Evolutionary conservation across 2,329 filamentous ascomycete genomes (phyloP).

Genomic region (Coniosporium tulheliwenetii): DNA sequence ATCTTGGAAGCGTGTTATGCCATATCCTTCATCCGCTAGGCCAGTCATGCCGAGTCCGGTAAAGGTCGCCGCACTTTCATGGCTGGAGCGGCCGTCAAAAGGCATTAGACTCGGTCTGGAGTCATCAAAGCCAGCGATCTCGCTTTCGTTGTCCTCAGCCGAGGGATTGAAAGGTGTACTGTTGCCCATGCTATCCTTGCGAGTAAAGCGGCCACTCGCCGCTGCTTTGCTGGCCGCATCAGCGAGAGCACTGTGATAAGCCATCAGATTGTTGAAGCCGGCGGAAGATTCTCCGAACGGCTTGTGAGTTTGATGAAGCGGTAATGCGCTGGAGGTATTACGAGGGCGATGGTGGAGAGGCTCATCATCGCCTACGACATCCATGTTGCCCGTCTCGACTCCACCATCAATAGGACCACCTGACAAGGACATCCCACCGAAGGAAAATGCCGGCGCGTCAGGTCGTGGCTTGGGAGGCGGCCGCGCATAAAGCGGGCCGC

Average conservation of each 20-base stretch:
- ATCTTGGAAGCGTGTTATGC: conserved; percentile 26
- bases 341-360: too few relatives aligned
- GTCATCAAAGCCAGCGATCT: conserved; percentile 12
- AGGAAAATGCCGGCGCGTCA: too few relatives aligned
- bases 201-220: conserved; percentile 57
- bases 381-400: too few relatives aligned
- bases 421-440: too few relatives aligned
- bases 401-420: too few relatives aligned
- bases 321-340: too few relatives aligned
- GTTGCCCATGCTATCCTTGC: conserved; percentile 34
- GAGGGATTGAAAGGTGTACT: conserved; percentile 8
- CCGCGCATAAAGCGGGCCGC: conserved; percentile 35
- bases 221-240: conserved; percentile 66
- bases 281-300: too few relatives aligned
- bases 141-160: conserved; percentile 17
- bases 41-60: conserved; percentile 13
- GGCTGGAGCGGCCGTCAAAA: conserved; percentile 33
- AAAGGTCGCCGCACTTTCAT: conserved; percentile 22
- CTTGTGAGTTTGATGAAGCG: too few relatives aligned
- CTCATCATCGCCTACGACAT: too few relatives aligned
- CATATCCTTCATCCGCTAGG: conserved; percentile 21
- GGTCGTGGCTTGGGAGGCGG: conserved; percentile 33
- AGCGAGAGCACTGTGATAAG: conserved; percentile 72
- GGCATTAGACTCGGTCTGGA: conserved; percentile 30
- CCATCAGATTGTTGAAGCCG: conserved; percentile 38